Base-by-base conservation (phyloP, 2,329 filamentous ascomycete species). In the Pseudocercospora fuligena region DNA sequence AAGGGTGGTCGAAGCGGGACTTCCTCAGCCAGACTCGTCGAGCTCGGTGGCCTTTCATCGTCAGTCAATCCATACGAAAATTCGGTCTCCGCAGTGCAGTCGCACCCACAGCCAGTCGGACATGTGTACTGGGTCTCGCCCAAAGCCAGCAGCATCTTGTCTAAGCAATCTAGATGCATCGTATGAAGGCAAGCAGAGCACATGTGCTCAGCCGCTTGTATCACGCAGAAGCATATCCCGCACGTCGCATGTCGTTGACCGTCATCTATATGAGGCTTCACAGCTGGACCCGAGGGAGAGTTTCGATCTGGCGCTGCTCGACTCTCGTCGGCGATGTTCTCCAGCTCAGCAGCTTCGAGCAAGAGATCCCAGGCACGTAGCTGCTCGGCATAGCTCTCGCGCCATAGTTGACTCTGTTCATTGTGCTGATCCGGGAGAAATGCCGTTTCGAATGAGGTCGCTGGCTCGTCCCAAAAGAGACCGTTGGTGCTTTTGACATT, bases 301-400 rank as follows among this genome's bases (percentile, higher is more conserved):
- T 60, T 31, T 19, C 25, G 12, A 21, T n/a, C 14, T 3, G n/a
- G 31, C 23, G 23, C 19, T 12, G 43, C 21, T 16, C 31, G 54
- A 7, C 51, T 53, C 5, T 43, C 58, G 56, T 54, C 57, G 14
- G 53, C 31, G 81, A 81, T 59, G 85, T 88, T 88, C 27, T 88
- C 79, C 1, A 90, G 79, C 74, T 90, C 87, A 14, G 84, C 83
- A 59, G 84, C 82, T 69, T 85, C 80, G 23, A 86, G 80, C 12
- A 82, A 78, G 11, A 90, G 70, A 12, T 82, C 83, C 88, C 87
- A 89, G 8, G 84, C 82, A n/a, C 83, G 83, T 4, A 90, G 80
- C 63, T 88, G 79, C 57, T 87, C 79, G 3, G 88, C 86, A 75
- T 90, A 90, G 53, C 83, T 80, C 60, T 80, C 77, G 49, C 86